Evolutionary conservation across 129 eudicot species (phyloP), one percentile per base, ranked within the genome.

Genomic region (Centrapalus pauciflorus): DNA sequence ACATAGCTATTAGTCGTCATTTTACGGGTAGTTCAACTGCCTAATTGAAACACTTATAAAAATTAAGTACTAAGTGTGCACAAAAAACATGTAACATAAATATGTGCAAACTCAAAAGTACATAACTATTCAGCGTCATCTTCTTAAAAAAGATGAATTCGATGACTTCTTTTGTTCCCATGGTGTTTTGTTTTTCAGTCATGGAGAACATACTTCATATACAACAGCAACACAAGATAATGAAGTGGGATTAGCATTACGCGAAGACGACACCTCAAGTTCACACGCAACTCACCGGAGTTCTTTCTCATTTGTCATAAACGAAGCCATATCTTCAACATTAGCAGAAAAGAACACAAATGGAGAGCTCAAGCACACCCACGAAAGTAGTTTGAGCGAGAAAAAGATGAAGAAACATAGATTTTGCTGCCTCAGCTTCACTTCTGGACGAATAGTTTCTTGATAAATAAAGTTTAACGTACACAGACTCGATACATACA

Each of bases 391-490:
- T 27, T 7, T 21, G 48, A 29, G 65, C 16, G 70, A 54, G 49
- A 66, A 37, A 55, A 83, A 76, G 68, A 69, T 63, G 9, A 83
- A 70, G 26, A 81, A 72, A 35, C 48, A 32, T 24, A 76, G 90
- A 69, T 68, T 64, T 46, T 87, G 95, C 51, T 87, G 95, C 76
- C 40, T 79, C 46, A 49, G 37, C 67, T 69, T 75, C 35, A 50
- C 77, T 58, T 67, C 76, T 50, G 73, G 82, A 20, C 51, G 41
- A 69, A 67, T 58, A 66, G 26, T 38, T 25, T 67, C 56, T 64
- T 81, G 74, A 79, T 37, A 54, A 13, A 63, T 65, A 11, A 37
- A n/a, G 29, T 30, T 23, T 41, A 66, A 56, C 9, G 13, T 74
- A 74, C 21, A 55, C 13, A 21, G 13, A 51, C 14, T 7, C 2